Evolutionary conservation across 1,284 basidiomycete genomes (phyloP).

Genomic region (Trichosporon faecale): DNA sequence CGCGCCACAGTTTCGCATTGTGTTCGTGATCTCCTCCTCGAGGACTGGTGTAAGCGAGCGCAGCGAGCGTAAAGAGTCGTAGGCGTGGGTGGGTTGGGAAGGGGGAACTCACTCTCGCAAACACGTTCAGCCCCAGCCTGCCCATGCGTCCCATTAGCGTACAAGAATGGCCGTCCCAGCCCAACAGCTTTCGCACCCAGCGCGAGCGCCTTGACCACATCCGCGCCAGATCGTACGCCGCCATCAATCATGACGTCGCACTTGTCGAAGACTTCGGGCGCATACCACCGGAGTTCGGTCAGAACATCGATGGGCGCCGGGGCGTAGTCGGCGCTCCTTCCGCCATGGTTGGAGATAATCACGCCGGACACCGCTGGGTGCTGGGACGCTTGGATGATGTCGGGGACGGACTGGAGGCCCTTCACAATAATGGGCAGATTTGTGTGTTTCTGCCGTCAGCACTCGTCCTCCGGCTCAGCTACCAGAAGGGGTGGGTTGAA

Average conservation of each 20-base stretch:
- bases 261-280: conserved; percentile 55
- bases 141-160: conserved; percentile 57
- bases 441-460: conserved; percentile 49
- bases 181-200: conserved; percentile 60
- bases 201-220: conserved; percentile 59
- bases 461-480: conserved; percentile 15
- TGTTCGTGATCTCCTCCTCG: conserved; percentile 56
- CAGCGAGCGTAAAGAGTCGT: not conserved
- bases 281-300: conserved; percentile 53
- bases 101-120: conserved; percentile 54
- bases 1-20: conserved; percentile 57
- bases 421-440: conserved; percentile 55
- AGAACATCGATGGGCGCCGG: conserved; percentile 53
- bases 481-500: no score
- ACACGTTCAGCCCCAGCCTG: conserved; percentile 56
- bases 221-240: conserved; percentile 57
- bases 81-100: no score
- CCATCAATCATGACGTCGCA: conserved; percentile 60
- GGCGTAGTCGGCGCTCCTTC: conserved; percentile 50
- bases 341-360: conserved; percentile 39
- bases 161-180: conserved; percentile 58
- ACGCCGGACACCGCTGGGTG: conserved; percentile 57
- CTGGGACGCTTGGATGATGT: conserved; percentile 54
- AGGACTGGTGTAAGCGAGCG: conserved; percentile 45
- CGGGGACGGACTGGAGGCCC: conserved; percentile 57